A percentile compares a stretch with the other conserved stretches of the same genome.
Evolutionary conservation across 2,329 filamentous ascomycete genomes (phyloP).

Genomic region (Ceratocystis variospora): DNA sequence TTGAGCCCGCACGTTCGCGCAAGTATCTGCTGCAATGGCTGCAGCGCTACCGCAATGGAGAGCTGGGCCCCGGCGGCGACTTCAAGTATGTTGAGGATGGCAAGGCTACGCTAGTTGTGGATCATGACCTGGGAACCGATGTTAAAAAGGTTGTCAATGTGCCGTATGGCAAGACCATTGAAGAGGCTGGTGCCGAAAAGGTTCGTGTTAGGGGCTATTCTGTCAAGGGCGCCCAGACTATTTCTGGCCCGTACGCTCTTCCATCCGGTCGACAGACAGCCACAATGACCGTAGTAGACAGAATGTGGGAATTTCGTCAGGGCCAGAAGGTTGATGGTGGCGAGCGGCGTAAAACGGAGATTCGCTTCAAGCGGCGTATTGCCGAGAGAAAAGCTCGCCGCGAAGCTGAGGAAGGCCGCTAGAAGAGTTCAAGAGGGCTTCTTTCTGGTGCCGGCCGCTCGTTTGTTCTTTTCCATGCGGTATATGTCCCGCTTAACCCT

Average conservation of each 20-base stretch:
- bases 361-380: conserved; percentile 72
- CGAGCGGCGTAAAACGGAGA: conserved; percentile 75
- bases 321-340: conserved; percentile 93
- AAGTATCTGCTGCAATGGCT: conserved; percentile 80
- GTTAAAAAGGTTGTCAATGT: conserved; percentile 43
- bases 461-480: background rate
- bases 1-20: conserved; percentile 72
- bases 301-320: conserved; percentile 80
- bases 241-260: conserved; percentile 61
- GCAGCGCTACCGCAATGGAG: conserved; percentile 65
- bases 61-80: conserved; percentile 72
- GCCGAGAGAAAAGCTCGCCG: conserved; percentile 61
- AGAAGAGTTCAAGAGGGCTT: background rate
- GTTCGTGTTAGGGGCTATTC: conserved; percentile 50
- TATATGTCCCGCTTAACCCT: background rate
- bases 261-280: conserved; percentile 51
- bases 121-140: conserved; percentile 28
- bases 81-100: conserved; percentile 53
- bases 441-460: background rate
- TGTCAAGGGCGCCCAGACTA: conserved; percentile 52
- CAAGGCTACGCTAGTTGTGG: conserved; percentile 37
- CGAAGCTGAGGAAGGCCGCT: conserved; percentile 30
- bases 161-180: conserved; percentile 32
- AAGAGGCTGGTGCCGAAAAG: conserved; percentile 10
- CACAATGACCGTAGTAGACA: conserved; percentile 58